Evolutionary conservation across 208 protist genomes (phyloP).

Genomic region (Leishmania turanica): DNA sequence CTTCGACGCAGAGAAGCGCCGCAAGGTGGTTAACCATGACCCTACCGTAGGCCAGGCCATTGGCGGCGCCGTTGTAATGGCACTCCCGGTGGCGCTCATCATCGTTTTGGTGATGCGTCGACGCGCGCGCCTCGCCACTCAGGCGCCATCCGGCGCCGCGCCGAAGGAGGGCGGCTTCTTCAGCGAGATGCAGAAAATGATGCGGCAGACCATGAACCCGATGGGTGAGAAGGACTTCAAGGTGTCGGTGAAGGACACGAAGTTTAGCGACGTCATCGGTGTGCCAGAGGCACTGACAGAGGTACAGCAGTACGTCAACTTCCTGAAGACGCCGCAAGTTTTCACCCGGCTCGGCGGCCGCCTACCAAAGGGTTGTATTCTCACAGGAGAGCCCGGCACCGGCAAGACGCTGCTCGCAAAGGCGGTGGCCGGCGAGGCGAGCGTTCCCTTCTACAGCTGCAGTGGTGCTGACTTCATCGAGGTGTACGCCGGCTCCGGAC

Average conservation of each 20-base stretch:
- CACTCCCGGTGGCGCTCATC: constrained; percentile 67
- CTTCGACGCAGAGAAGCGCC: constrained; percentile 82
- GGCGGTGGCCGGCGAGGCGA: constrained; percentile 91
- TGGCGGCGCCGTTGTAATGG: constrained; percentile 50
- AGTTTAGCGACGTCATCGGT: constrained; percentile 87
- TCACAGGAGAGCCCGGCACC: constrained; percentile 96
- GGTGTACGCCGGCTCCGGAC: constrained; percentile 97
- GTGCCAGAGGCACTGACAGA: constrained; percentile 96
- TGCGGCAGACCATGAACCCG: constrained; percentile 80
- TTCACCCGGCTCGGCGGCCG: constrained; percentile 95
- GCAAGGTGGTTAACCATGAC: constrained; percentile 72
- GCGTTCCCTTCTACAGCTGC: constrained; percentile 96
- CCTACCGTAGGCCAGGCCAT: constrained; percentile 59
- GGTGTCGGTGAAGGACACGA: constrained; percentile 75
- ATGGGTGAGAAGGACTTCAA: constrained; percentile 72
- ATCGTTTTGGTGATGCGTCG: constrained; percentile 58
- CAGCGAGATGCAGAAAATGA: constrained; percentile 48
- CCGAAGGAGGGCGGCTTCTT: constrained; percentile 43
- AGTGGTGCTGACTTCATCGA: constrained; percentile 97
- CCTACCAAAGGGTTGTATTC: constrained; percentile 96
- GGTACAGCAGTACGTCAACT: constrained; percentile 96
- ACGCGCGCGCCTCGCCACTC: constrained; percentile 29
- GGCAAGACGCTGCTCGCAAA: constrained; percentile 96
- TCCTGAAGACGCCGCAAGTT: constrained; percentile 91
- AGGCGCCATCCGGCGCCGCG: constrained; percentile 25